A percentile compares a stretch with the other conserved stretches of the same genome.
phyloP scores from a whole-genome alignment of 208 protist genomes.

The Crithidia sp. region DNA sequence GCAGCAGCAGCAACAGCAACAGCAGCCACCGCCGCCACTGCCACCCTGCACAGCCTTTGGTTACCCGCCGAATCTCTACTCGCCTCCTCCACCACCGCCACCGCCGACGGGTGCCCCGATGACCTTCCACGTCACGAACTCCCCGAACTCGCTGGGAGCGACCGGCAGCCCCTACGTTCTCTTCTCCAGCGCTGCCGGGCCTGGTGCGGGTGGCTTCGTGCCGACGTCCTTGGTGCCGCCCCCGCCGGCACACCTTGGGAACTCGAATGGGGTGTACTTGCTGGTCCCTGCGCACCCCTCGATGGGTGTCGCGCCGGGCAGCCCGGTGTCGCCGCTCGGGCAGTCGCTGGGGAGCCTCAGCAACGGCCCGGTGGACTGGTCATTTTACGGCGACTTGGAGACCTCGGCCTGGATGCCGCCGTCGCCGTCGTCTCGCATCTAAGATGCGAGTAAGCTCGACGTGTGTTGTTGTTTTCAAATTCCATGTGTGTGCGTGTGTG shows the following conservation, averaged over 20 bases:
- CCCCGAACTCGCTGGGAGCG: background rate
- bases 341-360: conserved; percentile 26
- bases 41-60: conserved; percentile 14
- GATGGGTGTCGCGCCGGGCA: conserved; percentile 8
- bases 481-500: no score
- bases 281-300: conserved; percentile 13
- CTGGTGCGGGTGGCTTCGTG: conserved; percentile 7
- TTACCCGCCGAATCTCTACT: conserved; percentile 17
- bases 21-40: conserved; percentile 8
- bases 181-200: conserved; percentile 16
- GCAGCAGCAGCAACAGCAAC: conserved; percentile 7
- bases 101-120: conserved; percentile 5
- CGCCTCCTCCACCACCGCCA: conserved; percentile 5
- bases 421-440: conserved; percentile 20
- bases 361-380: conserved; percentile 42
- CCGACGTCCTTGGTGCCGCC: conserved; percentile 18
- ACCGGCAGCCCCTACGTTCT: conserved; percentile 20
- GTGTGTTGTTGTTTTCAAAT: no score
- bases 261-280: conserved; percentile 27
- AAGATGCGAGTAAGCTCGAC: background rate
- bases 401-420: conserved; percentile 31
- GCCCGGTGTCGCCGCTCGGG: conserved; percentile 17
- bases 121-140: conserved; percentile 10
- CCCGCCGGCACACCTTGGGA: conserved; percentile 17
- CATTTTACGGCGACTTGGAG: conserved; percentile 46